phyloP scores from a whole-genome alignment of 371 early-diverging fungal genomes.

The Choanephora cucurbitarum region DNA sequence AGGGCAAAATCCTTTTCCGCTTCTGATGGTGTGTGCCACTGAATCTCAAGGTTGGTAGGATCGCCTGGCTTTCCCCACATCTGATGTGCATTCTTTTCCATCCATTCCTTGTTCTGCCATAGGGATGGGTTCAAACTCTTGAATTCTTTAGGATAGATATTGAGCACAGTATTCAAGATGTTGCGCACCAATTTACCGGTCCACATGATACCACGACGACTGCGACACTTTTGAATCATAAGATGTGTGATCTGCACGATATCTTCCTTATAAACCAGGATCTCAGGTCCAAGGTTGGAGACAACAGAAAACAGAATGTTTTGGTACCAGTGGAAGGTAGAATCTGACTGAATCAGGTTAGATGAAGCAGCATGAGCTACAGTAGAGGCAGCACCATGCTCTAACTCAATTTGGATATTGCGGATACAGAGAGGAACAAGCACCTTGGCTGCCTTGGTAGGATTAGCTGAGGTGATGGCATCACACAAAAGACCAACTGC shows the following conservation, averaged over 20 bases:
- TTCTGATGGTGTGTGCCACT: slow-evolving; percentile 80
- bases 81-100: slow-evolving; percentile 60
- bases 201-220: slow-evolving; percentile 74
- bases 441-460: slow-evolving; percentile 53
- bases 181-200: slow-evolving; percentile 60
- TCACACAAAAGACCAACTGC: slow-evolving; percentile 63
- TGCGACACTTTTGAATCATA: slow-evolving; percentile 62
- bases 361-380: slow-evolving; percentile 56
- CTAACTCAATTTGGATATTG: slow-evolving; percentile 67
- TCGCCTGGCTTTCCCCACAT: slow-evolving; percentile 74
- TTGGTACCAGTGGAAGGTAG: slow-evolving; percentile 81
- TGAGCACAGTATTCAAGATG: slow-evolving; percentile 48
- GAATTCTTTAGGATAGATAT: slow-evolving; percentile 57
- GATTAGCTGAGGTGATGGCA: slow-evolving; percentile 45
- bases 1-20: slow-evolving; percentile 71
- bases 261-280: slow-evolving; percentile 56
- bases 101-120: slow-evolving; percentile 59
- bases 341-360: slow-evolving; percentile 65
- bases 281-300: slow-evolving; percentile 49
- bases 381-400: slow-evolving; percentile 68
- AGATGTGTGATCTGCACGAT: slow-evolving; percentile 48
- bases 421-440: slow-evolving; percentile 64
- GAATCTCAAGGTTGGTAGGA: slow-evolving; percentile 53
- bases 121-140: slow-evolving; percentile 43
- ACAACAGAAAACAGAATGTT: slow-evolving; percentile 61